Percentiles rank a stretch among this genome's conserved stretches.
Evolutionary conservation across 2,329 filamentous ascomycete genomes (phyloP).

Genomic region (Fusarium bactridioides): DNA sequence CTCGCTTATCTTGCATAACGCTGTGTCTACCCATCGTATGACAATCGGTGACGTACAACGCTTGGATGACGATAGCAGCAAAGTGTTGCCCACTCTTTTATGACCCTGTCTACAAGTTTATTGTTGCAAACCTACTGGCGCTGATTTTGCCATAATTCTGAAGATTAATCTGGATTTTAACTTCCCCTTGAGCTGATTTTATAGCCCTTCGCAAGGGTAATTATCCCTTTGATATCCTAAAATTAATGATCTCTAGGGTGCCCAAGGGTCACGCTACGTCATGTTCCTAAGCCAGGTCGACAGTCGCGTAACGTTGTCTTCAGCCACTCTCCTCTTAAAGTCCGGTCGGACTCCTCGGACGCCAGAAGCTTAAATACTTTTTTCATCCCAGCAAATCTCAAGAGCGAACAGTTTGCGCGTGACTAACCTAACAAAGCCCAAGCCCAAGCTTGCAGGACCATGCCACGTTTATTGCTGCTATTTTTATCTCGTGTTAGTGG

Average conservation of each 20-base stretch:
- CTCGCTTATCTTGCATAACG: too few relatives aligned
- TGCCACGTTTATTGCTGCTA: neutral
- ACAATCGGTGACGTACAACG: too few relatives aligned
- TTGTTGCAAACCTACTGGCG: too few relatives aligned
- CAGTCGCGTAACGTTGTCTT: neutral
- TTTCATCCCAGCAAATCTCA: neutral
- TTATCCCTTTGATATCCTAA: neutral
- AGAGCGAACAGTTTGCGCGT: neutral
- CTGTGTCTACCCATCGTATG: too few relatives aligned
- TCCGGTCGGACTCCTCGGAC: neutral
- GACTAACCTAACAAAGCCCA: neutral
- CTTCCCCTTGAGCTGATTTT: fast-evolving
- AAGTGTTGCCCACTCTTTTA: too few relatives aligned
- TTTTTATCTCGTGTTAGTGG: conserved; percentile 20
- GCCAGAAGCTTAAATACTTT: neutral
- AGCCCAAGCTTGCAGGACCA: neutral
- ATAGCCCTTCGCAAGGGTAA: neutral
- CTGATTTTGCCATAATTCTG: too few relatives aligned
- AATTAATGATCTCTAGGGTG: neutral
- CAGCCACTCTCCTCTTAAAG: neutral
- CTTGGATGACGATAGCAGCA: too few relatives aligned
- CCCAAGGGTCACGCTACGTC: neutral
- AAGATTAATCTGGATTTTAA: neutral
- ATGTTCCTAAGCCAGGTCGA: neutral
- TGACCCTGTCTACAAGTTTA: too few relatives aligned